Evolutionary conservation across 176 grass and related monocot species (phyloP), one percentile per base, ranked within the genome.

Genomic region (Bolboschoenus planiculmis): DNA sequence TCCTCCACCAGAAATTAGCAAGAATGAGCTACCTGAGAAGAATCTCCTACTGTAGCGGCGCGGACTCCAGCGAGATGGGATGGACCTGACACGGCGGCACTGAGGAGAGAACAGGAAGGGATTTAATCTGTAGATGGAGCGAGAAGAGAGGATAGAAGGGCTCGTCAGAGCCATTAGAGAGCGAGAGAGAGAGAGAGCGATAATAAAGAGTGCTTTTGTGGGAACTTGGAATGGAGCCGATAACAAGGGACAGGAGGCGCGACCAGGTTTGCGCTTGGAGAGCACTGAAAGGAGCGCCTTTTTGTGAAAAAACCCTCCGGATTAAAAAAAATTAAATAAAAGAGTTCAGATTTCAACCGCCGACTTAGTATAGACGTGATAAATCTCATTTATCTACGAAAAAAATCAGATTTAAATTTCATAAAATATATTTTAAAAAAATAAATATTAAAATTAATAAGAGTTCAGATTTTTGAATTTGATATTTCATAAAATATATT

Each of bases 101-200:
- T 13, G 80, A 51, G 82, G 46, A 78, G 83, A 90, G 85, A 91
- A 88, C 56, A 88, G 64, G 40, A 91, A 83, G 23, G 92, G 85
- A 80, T 88, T 94, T 77, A 94, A 88, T 13, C 90, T 84, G 58
- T 85, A 86, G 81, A 93, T 66, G 2, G 95, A 84, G 11, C 90
- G 87, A 82, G 87, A 84, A 23, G 88, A 93, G 56, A 84, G 74
- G 31, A 97, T 85, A 83, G 85, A 90, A 37, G 82, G 78, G 34
- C 73, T 81, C 62, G 88, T 56, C 62, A 97, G 78, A 66, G 87
- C 95, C 95, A 97, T 97, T 88, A 75, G 84, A 83, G 81, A 55
- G 37, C 64, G 60, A 29, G 78, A 72, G 40, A 39, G 39, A 26
- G 50, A 83, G 77, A 56, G 78, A 70, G 54, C 39, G 62, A 70